These are phyloP conservation scores for Aurifilum marmelostoma DNA, from an alignment of 2,329 filamentous ascomycete genomes.

Conservation along the genomic window DNA sequence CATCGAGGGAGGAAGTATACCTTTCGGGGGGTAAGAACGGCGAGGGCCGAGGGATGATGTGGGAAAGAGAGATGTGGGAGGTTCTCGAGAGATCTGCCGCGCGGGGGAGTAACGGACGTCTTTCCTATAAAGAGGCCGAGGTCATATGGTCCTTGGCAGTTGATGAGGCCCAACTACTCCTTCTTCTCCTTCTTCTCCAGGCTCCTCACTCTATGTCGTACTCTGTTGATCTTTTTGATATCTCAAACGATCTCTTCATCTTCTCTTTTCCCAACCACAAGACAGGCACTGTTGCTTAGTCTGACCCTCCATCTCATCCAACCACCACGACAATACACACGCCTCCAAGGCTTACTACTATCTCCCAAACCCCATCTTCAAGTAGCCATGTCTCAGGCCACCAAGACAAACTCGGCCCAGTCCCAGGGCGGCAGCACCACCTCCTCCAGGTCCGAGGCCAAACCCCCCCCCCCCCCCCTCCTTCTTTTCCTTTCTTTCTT, in stretches of 20 bases:
- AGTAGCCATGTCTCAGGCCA: constrained; percentile 23
- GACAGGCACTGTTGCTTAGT: neutral
- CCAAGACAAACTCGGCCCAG: constrained; percentile 16
- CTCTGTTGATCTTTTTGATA: neutral
- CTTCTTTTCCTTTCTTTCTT: neutral
- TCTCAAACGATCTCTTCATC: no score
- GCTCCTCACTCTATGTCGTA: neutral
- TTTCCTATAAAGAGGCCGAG: neutral
- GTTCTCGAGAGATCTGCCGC: neutral
- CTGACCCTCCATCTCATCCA: neutral
- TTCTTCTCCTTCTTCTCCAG: neutral
- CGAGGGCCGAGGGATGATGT: no score
- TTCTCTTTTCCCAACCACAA: neutral
- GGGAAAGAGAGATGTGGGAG: neutral
- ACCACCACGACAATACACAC: neutral
- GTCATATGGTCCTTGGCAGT: neutral
- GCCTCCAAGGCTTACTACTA: neutral
- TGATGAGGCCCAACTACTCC: neutral
- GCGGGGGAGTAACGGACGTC: neutral
- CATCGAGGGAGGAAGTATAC: no score
- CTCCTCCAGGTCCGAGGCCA: constrained; percentile 15
- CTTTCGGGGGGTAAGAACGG: no score
- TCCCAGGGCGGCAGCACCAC: constrained; percentile 11
- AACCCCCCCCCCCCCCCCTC: no score
- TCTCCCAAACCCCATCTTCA: neutral